These are phyloP conservation scores for Phytophthora kernoviae DNA, from an alignment of 352 stramenopile species.

Conservation along the genomic window DNA sequence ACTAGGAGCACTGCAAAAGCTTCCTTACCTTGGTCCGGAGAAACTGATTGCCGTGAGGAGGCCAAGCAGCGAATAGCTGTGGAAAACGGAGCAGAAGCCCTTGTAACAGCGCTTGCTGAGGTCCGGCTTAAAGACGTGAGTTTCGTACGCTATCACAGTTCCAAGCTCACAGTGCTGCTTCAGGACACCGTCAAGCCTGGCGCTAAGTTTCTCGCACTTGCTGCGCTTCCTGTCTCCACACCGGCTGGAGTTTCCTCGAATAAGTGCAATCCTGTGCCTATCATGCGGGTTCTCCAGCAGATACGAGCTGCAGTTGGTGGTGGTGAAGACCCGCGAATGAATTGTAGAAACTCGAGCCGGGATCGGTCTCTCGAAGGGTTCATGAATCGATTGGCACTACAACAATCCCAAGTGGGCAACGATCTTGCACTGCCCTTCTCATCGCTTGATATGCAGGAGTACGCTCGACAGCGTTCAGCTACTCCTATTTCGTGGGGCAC, in stretches of 20 bases:
- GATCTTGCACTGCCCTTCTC: slow-evolving; percentile 45
- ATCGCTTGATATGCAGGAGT: slow-evolving; percentile 49
- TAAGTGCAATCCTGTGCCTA: slow-evolving; percentile 20
- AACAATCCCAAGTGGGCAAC: slow-evolving; percentile 20
- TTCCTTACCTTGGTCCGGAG: slow-evolving; percentile 29
- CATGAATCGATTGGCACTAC: slow-evolving; percentile 63
- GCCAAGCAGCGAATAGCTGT: slow-evolving; percentile 59
- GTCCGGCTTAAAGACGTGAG: slow-evolving; percentile 52
- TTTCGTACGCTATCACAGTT: slow-evolving; percentile 80
- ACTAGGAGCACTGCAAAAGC: slow-evolving; percentile 6
- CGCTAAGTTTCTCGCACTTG: slow-evolving; percentile 60
- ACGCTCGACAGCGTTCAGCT: slow-evolving; percentile 12
- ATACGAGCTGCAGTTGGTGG: slow-evolving; percentile 45
- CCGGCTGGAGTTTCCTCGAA: not conserved
- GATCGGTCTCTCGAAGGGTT: slow-evolving; percentile 70
- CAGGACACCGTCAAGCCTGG: slow-evolving; percentile 75
- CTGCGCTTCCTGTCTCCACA: slow-evolving; percentile 35
- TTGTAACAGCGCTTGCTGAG: slow-evolving; percentile 59
- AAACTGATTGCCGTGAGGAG: slow-evolving; percentile 33
- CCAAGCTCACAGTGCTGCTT: slow-evolving; percentile 78
- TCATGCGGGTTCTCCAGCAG: slow-evolving; percentile 51
- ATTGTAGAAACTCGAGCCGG: slow-evolving; percentile 11
- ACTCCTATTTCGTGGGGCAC: slow-evolving; percentile 35
- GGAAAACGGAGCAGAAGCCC: slow-evolving; percentile 60
- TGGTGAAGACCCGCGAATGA: slow-evolving; percentile 7